These are phyloP conservation scores for Vishniacozyma victoriae DNA, from an alignment of 768 basidiomycete genomes.

Conservation along the genomic window DNA sequence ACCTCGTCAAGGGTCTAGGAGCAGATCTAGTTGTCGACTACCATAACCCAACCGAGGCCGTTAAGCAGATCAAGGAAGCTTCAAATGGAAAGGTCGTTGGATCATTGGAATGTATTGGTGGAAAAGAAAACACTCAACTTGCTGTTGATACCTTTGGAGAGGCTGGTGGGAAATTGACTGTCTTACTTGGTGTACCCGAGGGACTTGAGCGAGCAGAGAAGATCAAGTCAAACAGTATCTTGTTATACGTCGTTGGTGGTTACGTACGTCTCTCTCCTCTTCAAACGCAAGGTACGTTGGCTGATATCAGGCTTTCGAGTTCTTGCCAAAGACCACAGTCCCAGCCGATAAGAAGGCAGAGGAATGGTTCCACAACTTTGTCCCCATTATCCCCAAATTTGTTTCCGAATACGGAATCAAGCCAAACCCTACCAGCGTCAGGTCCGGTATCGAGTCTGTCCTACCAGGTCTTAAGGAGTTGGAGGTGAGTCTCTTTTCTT, in stretches of 20 bases:
- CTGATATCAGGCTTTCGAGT: slow-evolving; percentile 30
- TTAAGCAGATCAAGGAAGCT: slow-evolving; percentile 29
- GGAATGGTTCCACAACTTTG: slow-evolving; percentile 1
- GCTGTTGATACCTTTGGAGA: slow-evolving; percentile 16
- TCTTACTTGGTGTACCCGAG: slow-evolving; percentile 14
- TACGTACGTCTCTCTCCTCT: slow-evolving; percentile 17
- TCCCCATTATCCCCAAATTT: slow-evolving; percentile 9
- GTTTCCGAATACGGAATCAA: slow-evolving; percentile 26
- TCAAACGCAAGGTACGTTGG: not conserved
- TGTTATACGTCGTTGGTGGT: slow-evolving; percentile 33
- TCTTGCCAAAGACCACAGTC: slow-evolving; percentile 19
- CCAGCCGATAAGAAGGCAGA: slow-evolving; percentile 20
- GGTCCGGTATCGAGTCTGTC: slow-evolving; percentile 42
- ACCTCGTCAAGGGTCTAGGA: slow-evolving; percentile 47
- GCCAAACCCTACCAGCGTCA: slow-evolving; percentile 33
- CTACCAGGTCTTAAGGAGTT: slow-evolving; percentile 18
- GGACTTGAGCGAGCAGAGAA: slow-evolving; percentile 12
- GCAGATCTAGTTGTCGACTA: slow-evolving; percentile 52
- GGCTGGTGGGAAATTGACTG: slow-evolving; percentile 21
- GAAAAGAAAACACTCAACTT: slow-evolving; percentile 20
- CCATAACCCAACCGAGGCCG: slow-evolving; percentile 21
- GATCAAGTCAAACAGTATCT: slow-evolving; percentile 20
- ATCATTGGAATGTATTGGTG: slow-evolving; percentile 32
- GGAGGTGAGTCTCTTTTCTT: too few species aligned
- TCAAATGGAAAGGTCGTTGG: slow-evolving; percentile 19